Evolutionary conservation across 805 yeast species (phyloP).

Genomic region (Monosporozyma yasuniensis): DNA sequence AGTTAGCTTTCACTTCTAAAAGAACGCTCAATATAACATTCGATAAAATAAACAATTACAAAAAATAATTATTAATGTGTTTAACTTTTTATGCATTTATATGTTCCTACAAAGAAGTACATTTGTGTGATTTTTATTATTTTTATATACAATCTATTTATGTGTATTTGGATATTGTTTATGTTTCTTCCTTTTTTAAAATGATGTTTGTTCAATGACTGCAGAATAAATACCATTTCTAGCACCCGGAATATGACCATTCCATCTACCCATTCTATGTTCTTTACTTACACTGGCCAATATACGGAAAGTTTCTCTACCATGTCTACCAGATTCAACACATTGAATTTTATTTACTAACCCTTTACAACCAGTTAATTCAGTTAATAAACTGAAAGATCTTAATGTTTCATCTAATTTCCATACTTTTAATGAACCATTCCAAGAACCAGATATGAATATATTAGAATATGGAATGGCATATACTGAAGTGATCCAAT

Average conservation of each 20-base stretch:
- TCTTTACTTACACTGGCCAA: constrained; percentile 72
- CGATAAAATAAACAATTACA: background rate
- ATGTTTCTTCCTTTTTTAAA: constrained; percentile 9
- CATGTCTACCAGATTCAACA: constrained; percentile 44
- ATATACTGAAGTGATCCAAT: constrained; percentile 73
- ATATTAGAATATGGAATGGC: constrained; percentile 81
- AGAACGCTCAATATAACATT: background rate
- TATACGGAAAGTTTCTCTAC: constrained; percentile 44
- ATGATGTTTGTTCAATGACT: constrained; percentile 34
- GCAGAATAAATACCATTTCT: constrained; percentile 65
- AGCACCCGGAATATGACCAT: constrained; percentile 49
- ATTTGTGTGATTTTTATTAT: background rate
- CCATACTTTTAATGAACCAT: constrained; percentile 76
- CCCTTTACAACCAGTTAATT: constrained; percentile 55
- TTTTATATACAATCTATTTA: background rate
- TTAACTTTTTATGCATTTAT: background rate
- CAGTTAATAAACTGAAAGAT: constrained; percentile 48
- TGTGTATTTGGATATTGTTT: background rate
- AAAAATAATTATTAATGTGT: background rate
- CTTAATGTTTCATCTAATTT: constrained; percentile 56
- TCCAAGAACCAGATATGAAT: constrained; percentile 83
- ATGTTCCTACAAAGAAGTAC: background rate
- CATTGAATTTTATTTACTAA: constrained; percentile 55
- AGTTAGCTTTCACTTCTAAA: background rate
- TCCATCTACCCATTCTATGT: constrained; percentile 85